These are phyloP conservation scores for Tephrocybe sp. DNA, from an alignment of 768 basidiomycete genomes.

Conservation along the genomic window DNA sequence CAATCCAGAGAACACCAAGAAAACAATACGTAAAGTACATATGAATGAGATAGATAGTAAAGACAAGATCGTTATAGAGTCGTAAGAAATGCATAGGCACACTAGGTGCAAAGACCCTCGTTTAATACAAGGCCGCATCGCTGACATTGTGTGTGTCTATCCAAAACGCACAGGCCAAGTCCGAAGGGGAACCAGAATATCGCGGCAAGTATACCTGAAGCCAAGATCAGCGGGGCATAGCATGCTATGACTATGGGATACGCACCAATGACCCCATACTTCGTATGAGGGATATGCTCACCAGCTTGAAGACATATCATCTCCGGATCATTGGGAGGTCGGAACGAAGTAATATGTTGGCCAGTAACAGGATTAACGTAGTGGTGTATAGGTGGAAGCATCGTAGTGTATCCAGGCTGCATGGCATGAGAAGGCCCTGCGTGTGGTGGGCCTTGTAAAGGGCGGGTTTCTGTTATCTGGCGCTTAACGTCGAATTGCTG, in stretches of 20 bases:
- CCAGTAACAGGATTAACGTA: slow-evolving; percentile 66
- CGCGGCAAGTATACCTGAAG: slow-evolving; percentile 73
- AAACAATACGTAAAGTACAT: not conserved
- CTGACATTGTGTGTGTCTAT: slow-evolving; percentile 65
- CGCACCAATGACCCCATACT: slow-evolving; percentile 72
- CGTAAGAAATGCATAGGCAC: not conserved
- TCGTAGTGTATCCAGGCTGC: slow-evolving; percentile 13
- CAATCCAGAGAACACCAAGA: no score
- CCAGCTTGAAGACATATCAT: slow-evolving; percentile 86
- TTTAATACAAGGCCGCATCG: slow-evolving; percentile 47
- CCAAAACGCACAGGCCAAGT: slow-evolving; percentile 74
- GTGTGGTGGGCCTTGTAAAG: not conserved
- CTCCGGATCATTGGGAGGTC: slow-evolving; percentile 79
- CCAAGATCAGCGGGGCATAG: slow-evolving; percentile 3
- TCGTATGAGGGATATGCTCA: slow-evolving; percentile 59
- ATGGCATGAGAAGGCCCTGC: slow-evolving; percentile 23
- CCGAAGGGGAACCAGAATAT: slow-evolving; percentile 88
- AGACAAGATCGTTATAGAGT: slow-evolving; percentile 1
- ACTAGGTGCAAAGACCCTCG: slow-evolving; percentile 42
- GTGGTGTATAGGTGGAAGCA: slow-evolving; percentile 58
- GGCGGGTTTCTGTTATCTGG: slow-evolving; percentile 3
- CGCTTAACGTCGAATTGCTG: slow-evolving; percentile 12
- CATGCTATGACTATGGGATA: slow-evolving; percentile 4
- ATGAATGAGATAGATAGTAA: not conserved
- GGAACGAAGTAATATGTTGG: slow-evolving; percentile 56